Conservation (phyloP, 2,329 filamentous ascomycete species). For the Elsinoe arachidis region DNA sequence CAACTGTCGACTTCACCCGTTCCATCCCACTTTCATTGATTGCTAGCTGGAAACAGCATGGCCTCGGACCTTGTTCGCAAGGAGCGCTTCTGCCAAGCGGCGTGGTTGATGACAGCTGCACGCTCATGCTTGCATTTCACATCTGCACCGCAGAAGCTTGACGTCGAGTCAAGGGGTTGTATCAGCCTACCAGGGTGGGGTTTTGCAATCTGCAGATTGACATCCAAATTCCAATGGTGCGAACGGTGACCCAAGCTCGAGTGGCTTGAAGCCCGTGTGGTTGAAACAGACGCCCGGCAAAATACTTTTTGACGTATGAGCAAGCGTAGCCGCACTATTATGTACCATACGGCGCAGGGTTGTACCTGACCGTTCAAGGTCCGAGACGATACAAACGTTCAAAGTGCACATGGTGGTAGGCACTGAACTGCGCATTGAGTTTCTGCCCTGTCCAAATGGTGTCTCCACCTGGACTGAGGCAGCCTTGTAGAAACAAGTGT, state of each 20-base stretch:
- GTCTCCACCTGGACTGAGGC: background rate
- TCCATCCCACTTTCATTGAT: background rate
- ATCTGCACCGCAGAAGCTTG: background rate
- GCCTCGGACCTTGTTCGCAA: background rate
- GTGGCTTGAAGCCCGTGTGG: background rate
- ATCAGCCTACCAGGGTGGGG: background rate
- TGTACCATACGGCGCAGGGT: background rate
- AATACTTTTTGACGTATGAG: background rate
- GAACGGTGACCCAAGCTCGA: constrained; percentile 5
- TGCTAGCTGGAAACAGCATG: background rate
- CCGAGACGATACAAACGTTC: background rate
- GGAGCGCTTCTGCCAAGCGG: background rate
- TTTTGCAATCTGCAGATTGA: background rate
- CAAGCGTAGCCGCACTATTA: background rate
- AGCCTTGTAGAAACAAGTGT: background rate
- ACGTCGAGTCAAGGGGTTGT: background rate
- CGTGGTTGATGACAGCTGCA: background rate
- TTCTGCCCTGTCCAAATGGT: background rate
- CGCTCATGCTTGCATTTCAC: background rate
- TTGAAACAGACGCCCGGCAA: background rate
- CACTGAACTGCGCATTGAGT: background rate
- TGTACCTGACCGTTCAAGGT: background rate
- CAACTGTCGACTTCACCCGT: constrained; percentile 4
- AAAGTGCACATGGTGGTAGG: background rate
- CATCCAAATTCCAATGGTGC: background rate